Evolutionary conservation across 345 rosid species (phyloP), one percentile per base, ranked within the genome.

Genomic region (Boechera divaricarpa): DNA sequence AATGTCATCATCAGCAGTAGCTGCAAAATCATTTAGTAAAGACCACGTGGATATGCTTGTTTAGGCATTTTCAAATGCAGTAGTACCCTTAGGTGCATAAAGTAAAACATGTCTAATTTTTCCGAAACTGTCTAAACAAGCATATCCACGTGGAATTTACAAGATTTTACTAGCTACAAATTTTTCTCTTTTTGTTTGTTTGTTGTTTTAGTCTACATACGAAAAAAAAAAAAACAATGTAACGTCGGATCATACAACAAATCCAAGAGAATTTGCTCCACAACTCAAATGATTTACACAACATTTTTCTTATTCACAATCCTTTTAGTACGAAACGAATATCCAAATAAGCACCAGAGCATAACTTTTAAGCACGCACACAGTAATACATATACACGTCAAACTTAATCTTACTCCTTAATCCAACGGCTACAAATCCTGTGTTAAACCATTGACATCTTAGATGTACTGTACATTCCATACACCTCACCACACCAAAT

Each of bases 341-440:
- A 72, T 59, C 65, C 81, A 67, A 33, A 60, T 39, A 59, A 59
- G 35, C 44, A 57, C 18, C 18, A 72, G 63, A 66, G 58, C 63
- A 78, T 66, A 60, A 78, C 81, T 59, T 78, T 74, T 58, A 67
- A 9, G 59, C 80, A 42, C 66, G 62, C 60, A 35, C 49, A 24
- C 39, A 21, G 8, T 54, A 31, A 7, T 11, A 51, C 48, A 15
- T 4, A 9, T n/a, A 44, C 73, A 58, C 55, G 67, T 58, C 54
- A 64, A 26, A 32, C 18, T 7, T 42, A 54, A 38, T 59, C 36
- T 18, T 28, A 51, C 44, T 29, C 10, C 18, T 39, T n/a, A 67
- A 78, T 78, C 70, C 41, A 78, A 66, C 70, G 81, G 81, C 67
- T 36, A 3, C 12, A 26, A 63, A 41, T 10, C 4, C 18, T 11